Evolutionary conservation across 768 basidiomycete genomes (phyloP).

Genomic region (Floccularia luteovirens): DNA sequence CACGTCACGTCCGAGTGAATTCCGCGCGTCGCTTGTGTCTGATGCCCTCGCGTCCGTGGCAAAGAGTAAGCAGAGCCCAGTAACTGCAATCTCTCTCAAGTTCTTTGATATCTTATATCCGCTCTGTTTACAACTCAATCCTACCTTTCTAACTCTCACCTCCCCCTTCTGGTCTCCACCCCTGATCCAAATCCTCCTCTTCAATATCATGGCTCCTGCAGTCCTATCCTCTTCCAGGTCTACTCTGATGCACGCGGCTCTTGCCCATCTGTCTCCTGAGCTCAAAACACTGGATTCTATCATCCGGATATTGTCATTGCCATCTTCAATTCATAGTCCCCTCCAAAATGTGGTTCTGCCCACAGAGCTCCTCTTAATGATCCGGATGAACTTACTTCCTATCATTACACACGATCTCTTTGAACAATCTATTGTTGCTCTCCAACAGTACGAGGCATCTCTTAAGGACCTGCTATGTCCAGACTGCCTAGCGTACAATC

Average conservation of each 20-base stretch:
- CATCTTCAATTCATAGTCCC: slow-evolving; percentile 7
- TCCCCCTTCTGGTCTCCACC: slow-evolving; percentile 5
- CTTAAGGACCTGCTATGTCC: slow-evolving; percentile 35
- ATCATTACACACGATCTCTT: slow-evolving; percentile 32
- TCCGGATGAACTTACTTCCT: slow-evolving; percentile 40
- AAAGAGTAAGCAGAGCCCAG: not conserved
- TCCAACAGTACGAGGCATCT: slow-evolving; percentile 30
- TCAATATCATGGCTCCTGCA: slow-evolving; percentile 1
- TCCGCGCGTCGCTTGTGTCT: slow-evolving; percentile 8
- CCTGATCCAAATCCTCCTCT: slow-evolving; percentile 5
- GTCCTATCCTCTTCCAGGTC: slow-evolving; percentile 30
- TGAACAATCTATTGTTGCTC: slow-evolving; percentile 30
- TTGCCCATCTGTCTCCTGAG: slow-evolving; percentile 40
- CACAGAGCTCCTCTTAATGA: slow-evolving; percentile 42
- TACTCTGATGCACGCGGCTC: slow-evolving; percentile 42
- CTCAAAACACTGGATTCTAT: slow-evolving; percentile 33
- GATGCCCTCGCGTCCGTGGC: not conserved
- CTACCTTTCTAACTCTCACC: slow-evolving; percentile 5
- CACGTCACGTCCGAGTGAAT: slow-evolving; percentile 28
- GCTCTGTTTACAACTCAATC: slow-evolving; percentile 4
- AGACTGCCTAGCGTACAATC: slow-evolving; percentile 42
- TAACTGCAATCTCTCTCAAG: not conserved
- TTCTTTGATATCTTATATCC: slow-evolving; percentile 3
- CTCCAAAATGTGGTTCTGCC: slow-evolving; percentile 24
- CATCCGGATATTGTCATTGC: slow-evolving; percentile 14